These are phyloP conservation scores for Bondarzewia mesenterica DNA, from an alignment of 1,284 basidiomycete genomes.

Conservation along the genomic window DNA sequence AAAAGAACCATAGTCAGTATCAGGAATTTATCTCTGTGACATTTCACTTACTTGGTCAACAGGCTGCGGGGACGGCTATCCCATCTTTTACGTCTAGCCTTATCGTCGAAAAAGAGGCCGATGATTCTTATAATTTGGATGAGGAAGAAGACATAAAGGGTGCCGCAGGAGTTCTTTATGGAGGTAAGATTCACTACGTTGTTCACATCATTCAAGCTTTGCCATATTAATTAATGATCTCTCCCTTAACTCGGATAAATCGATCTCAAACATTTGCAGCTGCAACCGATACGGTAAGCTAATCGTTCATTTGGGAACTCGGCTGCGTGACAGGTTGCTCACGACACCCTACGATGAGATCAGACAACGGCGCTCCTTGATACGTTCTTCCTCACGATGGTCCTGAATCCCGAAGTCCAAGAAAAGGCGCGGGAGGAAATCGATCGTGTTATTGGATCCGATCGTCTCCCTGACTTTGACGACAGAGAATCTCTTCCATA, in stretches of 20 bases:
- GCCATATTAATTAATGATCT: no score
- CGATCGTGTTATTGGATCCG: slow-evolving; percentile 22
- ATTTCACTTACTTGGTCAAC: neutral
- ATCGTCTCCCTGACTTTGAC: slow-evolving; percentile 20
- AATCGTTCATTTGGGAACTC: neutral
- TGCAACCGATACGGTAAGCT: slow-evolving; percentile 25
- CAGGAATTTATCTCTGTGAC: neutral
- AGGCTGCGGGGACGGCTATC: slow-evolving; percentile 33
- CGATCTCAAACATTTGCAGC: no score
- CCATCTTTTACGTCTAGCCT: slow-evolving; percentile 49
- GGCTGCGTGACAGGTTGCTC: no score
- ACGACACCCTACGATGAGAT: neutral
- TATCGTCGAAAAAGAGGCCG: slow-evolving; percentile 18
- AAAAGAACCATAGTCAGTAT: slow-evolving; percentile 36
- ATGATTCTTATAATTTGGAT: slow-evolving; percentile 1
- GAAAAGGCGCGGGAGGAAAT: slow-evolving; percentile 27
- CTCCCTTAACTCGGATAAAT: no score
- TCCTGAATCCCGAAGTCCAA: slow-evolving; percentile 23
- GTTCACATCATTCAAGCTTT: no score
- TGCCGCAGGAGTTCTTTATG: slow-evolving; percentile 44
- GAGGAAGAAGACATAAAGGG: slow-evolving; percentile 52
- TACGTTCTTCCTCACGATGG: slow-evolving; percentile 21
- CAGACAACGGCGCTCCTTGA: slow-evolving; percentile 10
- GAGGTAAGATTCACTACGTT: slow-evolving; percentile 16
- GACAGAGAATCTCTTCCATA: slow-evolving; percentile 26